A percentile compares a stretch with the other conserved stretches of the same genome.
These are phyloP conservation scores for Orbilia blumenaviensis DNA, from an alignment of 2,329 filamentous ascomycete species.

Conservation along the genomic window DNA sequence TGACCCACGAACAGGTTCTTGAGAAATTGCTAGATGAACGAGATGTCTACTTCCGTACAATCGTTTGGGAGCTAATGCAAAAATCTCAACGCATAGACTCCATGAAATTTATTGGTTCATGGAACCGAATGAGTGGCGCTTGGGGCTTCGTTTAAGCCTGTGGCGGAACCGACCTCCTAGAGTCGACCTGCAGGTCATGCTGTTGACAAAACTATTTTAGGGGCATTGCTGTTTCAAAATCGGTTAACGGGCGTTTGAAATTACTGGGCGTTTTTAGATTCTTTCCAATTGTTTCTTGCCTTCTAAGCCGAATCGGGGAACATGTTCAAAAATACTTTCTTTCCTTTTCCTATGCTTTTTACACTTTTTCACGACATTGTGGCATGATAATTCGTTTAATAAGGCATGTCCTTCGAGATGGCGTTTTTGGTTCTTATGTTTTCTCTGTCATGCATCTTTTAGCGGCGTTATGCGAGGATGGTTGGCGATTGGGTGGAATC, in stretches of 20 bases:
- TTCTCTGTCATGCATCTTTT: slow-evolving; percentile 23
- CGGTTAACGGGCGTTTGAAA: slow-evolving; percentile 1
- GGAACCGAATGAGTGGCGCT: slow-evolving; percentile 21
- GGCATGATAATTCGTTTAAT: slow-evolving; percentile 49
- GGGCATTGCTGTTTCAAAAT: slow-evolving; percentile 20
- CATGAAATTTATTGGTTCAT: slow-evolving; percentile 29
- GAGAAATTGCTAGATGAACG: slow-evolving; percentile 40
- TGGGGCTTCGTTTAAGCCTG: slow-evolving; percentile 43
- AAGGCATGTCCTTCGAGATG: slow-evolving; percentile 46
- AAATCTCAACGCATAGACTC: not conserved
- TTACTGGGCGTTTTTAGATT: slow-evolving; percentile 14
- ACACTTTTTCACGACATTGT: slow-evolving; percentile 41
- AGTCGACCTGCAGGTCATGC: slow-evolving; percentile 5
- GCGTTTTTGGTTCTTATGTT: slow-evolving; percentile 34
- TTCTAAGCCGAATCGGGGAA: slow-evolving; percentile 9
- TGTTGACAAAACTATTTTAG: slow-evolving; percentile 27
- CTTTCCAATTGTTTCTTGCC: not conserved
- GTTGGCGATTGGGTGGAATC: slow-evolving; percentile 40
- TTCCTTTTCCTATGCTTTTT: slow-evolving; percentile 9
- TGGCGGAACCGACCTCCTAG: not conserved
- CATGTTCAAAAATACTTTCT: slow-evolving; percentile 10
- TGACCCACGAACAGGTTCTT: slow-evolving; percentile 29
- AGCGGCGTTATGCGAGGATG: slow-evolving; percentile 13
- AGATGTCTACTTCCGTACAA: slow-evolving; percentile 44
- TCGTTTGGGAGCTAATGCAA: slow-evolving; percentile 42